Percentiles rank a stretch among this genome's conserved stretches.
Conservation (phyloP, 768 basidiomycete genomes). For the Ephemerocybe angulata region DNA sequence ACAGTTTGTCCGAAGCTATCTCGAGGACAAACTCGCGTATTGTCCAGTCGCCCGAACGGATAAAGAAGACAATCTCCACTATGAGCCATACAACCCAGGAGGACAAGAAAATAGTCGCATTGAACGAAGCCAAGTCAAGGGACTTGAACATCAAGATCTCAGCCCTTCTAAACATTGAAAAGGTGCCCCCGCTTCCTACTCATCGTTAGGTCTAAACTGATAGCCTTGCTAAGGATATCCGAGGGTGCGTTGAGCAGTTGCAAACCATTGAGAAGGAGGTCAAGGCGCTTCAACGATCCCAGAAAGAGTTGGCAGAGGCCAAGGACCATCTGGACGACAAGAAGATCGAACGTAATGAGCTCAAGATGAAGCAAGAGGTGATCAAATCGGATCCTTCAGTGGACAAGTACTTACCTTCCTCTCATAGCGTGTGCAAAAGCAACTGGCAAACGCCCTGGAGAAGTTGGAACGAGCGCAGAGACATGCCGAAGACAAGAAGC, state of each 20-base stretch:
- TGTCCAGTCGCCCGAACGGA: slow-evolving; percentile 88
- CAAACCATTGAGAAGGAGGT: slow-evolving; percentile 69
- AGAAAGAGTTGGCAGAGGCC: slow-evolving; percentile 66
- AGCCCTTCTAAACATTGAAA: slow-evolving; percentile 69
- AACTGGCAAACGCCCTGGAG: slow-evolving; percentile 76
- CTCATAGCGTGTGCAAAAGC: slow-evolving; percentile 71
- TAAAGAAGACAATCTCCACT: slow-evolving; percentile 75
- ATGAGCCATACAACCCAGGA: slow-evolving; percentile 67
- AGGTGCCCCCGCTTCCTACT: slow-evolving; percentile 37
- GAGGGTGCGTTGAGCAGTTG: slow-evolving; percentile 71
- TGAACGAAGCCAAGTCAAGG: slow-evolving; percentile 69
- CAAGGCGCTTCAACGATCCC: slow-evolving; percentile 54
- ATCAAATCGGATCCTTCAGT: slow-evolving; percentile 1
- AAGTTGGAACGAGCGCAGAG: slow-evolving; percentile 77
- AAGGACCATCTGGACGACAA: slow-evolving; percentile 69
- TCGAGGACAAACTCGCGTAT: slow-evolving; percentile 67
- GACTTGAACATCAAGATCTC: slow-evolving; percentile 76
- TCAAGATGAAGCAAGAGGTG: slow-evolving; percentile 67
- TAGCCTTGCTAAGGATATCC: slow-evolving; percentile 52
- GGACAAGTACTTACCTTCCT: not conserved
- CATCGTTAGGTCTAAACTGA: slow-evolving; percentile 2
- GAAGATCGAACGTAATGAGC: slow-evolving; percentile 69
- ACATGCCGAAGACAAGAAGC: slow-evolving; percentile 76
- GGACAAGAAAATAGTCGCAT: slow-evolving; percentile 63
- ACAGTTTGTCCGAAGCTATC: slow-evolving; percentile 57